Base-by-base conservation (phyloP, 2,329 filamentous ascomycete species). In the Cryphonectria nitschkei region DNA sequence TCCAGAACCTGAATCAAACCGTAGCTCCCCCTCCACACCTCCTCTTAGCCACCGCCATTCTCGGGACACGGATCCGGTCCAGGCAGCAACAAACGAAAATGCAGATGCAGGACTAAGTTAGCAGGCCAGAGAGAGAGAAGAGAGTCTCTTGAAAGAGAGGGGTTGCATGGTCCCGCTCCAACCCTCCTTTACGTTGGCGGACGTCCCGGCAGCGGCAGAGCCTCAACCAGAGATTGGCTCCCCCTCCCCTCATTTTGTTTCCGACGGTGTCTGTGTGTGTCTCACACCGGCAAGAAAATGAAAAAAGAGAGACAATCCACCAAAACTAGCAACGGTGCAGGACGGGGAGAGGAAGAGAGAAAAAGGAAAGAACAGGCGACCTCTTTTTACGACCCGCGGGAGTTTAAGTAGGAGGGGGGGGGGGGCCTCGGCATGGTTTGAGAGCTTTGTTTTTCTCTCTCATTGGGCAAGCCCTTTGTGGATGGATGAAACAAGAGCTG, bases 211-310 rank as follows among this genome's bases (percentile, higher is more conserved):
- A 39, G 14, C 54, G 54, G 58, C 14, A 39, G 14, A 58, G 7
- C 69, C 26, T 41, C 54, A 54, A 65, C 14, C 9, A 68, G 63
- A 50, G 34, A 61, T 61, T 61, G 58, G 34, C 16, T 34, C 58
- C 19, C 29, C 6, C 9, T 22, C 34, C 16, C 32, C 19, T 19
- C 16, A 7, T 22, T n/a, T 50, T 19, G 58, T n/a, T 61, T 34
- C 34, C 58, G 54, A 58, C 19, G 6, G 26, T 39, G 37, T 39
- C 8, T 11, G 37, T 50, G 46, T n/a, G 46, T 50, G 46, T 50
- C 22, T 50, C 46, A n/a, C 46, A 50, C 46, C 22, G 19, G 46
- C 46, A 50, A 50, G 46, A n/a, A 8, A 8, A 22, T 7, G 19
- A 22, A 8, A 8, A 22, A 1, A 34, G 34, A 34, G 34, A 34